Evolutionary conservation across 2,329 filamentous ascomycete species (phyloP).

Genomic region (Pseudopyrenochaeta lycopersici): DNA sequence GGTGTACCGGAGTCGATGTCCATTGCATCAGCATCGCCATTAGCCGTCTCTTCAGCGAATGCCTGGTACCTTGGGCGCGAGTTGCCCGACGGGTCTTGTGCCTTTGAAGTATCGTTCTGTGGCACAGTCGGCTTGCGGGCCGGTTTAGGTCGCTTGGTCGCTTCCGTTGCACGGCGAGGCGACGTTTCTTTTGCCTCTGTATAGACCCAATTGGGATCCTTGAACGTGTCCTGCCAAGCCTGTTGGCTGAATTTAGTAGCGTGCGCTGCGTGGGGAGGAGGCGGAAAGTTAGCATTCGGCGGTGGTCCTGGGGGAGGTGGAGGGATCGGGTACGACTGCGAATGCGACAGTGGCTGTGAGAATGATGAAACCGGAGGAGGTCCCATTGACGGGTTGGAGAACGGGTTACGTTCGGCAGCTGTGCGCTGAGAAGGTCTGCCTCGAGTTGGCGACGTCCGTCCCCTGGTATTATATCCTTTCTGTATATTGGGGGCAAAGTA

Average conservation of each 20-base stretch:
- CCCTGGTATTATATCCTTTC: conserved; percentile 31
- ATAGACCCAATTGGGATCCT: conserved; percentile 52
- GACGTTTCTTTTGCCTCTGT: conserved; percentile 40
- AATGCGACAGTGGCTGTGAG: conserved; percentile 15
- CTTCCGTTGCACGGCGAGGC: conserved; percentile 38
- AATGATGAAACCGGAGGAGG: conserved; percentile 30
- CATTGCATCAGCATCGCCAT: conserved; percentile 54
- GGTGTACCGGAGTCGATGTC: conserved; percentile 56
- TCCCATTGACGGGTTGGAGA: conserved; percentile 27
- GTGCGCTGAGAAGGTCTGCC: conserved; percentile 37
- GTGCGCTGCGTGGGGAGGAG: conserved; percentile 28
- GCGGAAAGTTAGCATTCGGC: conserved; percentile 33
- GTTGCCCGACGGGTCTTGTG: conserved; percentile 38
- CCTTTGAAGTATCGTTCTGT: conserved; percentile 37
- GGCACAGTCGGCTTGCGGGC: conserved; percentile 42
- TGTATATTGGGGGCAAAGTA: conserved; percentile 52
- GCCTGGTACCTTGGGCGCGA: conserved; percentile 42
- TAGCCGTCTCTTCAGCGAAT: conserved; percentile 37
- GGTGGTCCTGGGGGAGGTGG: conserved; percentile 42
- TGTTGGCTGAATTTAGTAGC: conserved; percentile 53
- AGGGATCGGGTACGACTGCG: conserved; percentile 33
- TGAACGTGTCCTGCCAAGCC: conserved; percentile 55
- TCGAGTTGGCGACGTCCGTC: conserved; percentile 42
- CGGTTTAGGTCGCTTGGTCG: conserved; percentile 38
- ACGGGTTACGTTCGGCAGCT: conserved; percentile 24